Percentiles rank a stretch among this genome's conserved stretches.
These are phyloP conservation scores for Phialemonium atrogriseum DNA, from an alignment of 2,329 filamentous ascomycete species.

Conservation along the genomic window DNA sequence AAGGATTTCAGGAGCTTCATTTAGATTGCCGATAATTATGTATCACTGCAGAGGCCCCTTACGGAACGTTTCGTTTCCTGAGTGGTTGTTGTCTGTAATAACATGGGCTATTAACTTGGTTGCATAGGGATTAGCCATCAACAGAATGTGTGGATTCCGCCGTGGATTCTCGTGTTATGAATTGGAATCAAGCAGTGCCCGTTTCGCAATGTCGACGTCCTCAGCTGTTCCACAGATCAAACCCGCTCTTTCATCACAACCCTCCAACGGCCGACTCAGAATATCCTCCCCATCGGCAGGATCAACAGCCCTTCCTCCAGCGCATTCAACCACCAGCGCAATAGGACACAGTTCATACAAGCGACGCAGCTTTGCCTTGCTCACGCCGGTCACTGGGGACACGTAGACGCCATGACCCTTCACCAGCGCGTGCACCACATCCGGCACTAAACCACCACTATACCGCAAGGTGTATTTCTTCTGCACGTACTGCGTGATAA, in stretches of 20 bases:
- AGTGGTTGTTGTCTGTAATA: too few species aligned
- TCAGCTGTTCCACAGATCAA: slow-evolving; percentile 40
- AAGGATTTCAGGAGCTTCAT: too few species aligned
- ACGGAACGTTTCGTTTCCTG: too few species aligned
- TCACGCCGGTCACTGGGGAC: slow-evolving; percentile 43
- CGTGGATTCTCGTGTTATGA: too few species aligned
- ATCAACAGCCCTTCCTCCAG: slow-evolving; percentile 47
- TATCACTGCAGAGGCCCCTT: too few species aligned
- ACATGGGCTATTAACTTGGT: too few species aligned
- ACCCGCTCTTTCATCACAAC: slow-evolving; percentile 41
- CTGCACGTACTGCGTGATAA: slow-evolving; percentile 41
- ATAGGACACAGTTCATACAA: slow-evolving; percentile 53
- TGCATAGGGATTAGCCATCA: too few species aligned
- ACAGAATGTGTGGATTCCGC: too few species aligned
- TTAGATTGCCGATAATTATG: too few species aligned
- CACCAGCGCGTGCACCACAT: slow-evolving; percentile 49
- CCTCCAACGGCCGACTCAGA: slow-evolving; percentile 26
- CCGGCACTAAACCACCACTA: slow-evolving; percentile 52
- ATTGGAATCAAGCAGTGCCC: slow-evolving; percentile 6
- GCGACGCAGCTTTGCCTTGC: slow-evolving; percentile 47
- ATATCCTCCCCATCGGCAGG: slow-evolving; percentile 32
- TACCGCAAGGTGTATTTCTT: slow-evolving; percentile 52
- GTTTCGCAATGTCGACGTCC: slow-evolving; percentile 31
- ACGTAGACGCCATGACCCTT: slow-evolving; percentile 56
- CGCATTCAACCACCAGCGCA: slow-evolving; percentile 53